phyloP scores from a whole-genome alignment of 352 stramenopile genomes.

The Phytophthora multivora region DNA sequence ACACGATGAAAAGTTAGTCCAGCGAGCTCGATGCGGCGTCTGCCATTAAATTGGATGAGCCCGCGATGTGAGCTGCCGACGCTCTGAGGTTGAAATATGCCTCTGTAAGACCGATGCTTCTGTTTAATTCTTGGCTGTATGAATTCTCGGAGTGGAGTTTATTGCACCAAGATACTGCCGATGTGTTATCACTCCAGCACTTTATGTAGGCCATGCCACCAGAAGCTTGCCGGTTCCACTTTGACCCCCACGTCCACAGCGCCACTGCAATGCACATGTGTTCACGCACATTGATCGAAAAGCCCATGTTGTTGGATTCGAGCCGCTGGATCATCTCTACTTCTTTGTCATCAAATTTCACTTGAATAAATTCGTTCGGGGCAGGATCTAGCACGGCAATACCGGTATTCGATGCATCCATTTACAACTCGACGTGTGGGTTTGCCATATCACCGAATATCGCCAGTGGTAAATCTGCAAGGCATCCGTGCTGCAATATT shows the following conservation, averaged over 20 bases:
- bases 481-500: conserved; percentile 5
- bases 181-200: conserved; percentile 38
- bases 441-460: conserved; percentile 3
- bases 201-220: conserved; percentile 7
- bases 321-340: neutral
- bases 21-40: conserved; percentile 14
- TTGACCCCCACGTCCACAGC: conserved; percentile 16
- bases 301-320: conserved; percentile 4
- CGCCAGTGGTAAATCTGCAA: conserved; percentile 6
- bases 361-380: conserved; percentile 1
- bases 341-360: conserved; percentile 6
- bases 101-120: conserved; percentile 26
- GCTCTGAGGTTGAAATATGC: conserved; percentile 21
- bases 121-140: conserved; percentile 42
- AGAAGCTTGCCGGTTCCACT: neutral
- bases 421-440: conserved; percentile 12
- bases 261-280: conserved; percentile 32
- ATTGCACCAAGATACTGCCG: conserved; percentile 24
- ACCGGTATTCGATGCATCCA: conserved; percentile 12
- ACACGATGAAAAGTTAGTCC: conserved; percentile 19
- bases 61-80: conserved; percentile 10
- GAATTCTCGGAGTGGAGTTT: conserved; percentile 10
- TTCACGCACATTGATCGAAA: conserved; percentile 42
- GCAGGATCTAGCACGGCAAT: conserved; percentile 14
- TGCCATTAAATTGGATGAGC: conserved; percentile 29